Conservation (phyloP, 148 eudicot species). For the Cornus florida region DNA sequence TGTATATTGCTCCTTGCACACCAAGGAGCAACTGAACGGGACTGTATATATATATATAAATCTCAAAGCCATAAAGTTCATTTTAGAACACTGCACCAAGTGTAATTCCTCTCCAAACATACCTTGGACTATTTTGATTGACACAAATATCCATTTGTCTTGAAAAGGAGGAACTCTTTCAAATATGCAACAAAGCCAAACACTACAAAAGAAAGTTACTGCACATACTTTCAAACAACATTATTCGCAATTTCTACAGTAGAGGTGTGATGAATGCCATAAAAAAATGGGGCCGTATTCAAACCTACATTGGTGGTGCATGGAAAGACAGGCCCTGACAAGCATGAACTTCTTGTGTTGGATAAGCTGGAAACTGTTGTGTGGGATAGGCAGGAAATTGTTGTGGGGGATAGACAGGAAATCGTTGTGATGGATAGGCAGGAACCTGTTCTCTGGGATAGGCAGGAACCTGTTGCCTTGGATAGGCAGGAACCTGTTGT, state of each 20-base stretch:
- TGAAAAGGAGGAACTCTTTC: neutral
- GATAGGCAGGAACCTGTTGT: neutral
- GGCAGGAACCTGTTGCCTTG: too few species aligned
- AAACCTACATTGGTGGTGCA: slow-evolving; percentile 32
- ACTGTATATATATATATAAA: too few species aligned
- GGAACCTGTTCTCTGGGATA: slow-evolving; percentile 3
- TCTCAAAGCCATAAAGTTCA: neutral
- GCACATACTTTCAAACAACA: neutral
- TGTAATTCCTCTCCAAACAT: neutral
- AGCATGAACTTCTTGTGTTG: slow-evolving; percentile 9
- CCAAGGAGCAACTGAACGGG: too few species aligned
- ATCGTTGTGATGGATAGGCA: neutral
- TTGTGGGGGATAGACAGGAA: neutral
- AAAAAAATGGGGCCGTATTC: neutral
- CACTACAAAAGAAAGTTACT: neutral
- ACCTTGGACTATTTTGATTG: neutral
- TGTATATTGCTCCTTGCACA: too few species aligned
- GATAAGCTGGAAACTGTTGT: too few species aligned
- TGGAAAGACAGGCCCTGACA: slow-evolving; percentile 30
- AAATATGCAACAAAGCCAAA: neutral
- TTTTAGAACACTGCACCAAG: neutral
- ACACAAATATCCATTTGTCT: too few species aligned
- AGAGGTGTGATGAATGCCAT: neutral
- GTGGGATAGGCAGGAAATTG: slow-evolving; percentile 17
- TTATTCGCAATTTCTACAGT: slow-evolving; percentile 4